Percentiles rank a stretch among this genome's conserved stretches.
Evolutionary conservation across 768 basidiomycete genomes (phyloP).

Genomic region (Suillus weaverae): DNA sequence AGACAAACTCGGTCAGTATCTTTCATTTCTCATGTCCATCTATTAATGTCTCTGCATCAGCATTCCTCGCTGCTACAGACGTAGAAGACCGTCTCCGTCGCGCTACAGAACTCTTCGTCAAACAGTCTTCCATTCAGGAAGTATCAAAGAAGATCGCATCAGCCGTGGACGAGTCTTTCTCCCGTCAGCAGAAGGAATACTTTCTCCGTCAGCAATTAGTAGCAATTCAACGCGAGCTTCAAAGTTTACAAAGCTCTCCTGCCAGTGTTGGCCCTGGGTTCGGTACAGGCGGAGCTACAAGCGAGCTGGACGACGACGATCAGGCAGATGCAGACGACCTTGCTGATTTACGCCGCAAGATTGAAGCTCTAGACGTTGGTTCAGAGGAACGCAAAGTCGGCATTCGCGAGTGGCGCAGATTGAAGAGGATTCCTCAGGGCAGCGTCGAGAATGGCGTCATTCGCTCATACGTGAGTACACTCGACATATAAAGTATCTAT

Average conservation of each 20-base stretch:
- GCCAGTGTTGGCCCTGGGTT: conserved; percentile 20
- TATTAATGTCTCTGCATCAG: conserved; percentile 30
- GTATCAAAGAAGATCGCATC: conserved; percentile 79
- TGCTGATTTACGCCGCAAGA: conserved; percentile 66
- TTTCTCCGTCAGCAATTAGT: conserved; percentile 83
- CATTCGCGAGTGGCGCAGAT: conserved; percentile 76
- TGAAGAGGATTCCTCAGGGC: conserved; percentile 86
- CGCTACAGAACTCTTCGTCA: conserved; percentile 70
- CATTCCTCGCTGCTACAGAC: conserved; percentile 60
- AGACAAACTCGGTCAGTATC: conserved; percentile 66
- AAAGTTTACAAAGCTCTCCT: conserved; percentile 45
- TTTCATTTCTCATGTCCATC: neutral
- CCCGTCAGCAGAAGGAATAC: conserved; percentile 85
- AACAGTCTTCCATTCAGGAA: conserved; percentile 76
- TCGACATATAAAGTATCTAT: neutral
- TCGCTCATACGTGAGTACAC: conserved; percentile 65
- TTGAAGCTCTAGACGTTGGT: conserved; percentile 71
- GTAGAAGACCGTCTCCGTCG: conserved; percentile 62
- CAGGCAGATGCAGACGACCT: conserved; percentile 81
- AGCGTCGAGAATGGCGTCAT: conserved; percentile 92
- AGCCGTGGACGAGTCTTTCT: conserved; percentile 80
- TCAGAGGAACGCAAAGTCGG: conserved; percentile 84
- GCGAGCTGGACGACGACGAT: conserved; percentile 75
- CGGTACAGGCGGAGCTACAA: conserved; percentile 29
- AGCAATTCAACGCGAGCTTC: conserved; percentile 76